A percentile compares a stretch with the other conserved stretches of the same genome.
Conservation (phyloP, 352 stramenopile genomes). For the Phytophthora tentaculata region DNA sequence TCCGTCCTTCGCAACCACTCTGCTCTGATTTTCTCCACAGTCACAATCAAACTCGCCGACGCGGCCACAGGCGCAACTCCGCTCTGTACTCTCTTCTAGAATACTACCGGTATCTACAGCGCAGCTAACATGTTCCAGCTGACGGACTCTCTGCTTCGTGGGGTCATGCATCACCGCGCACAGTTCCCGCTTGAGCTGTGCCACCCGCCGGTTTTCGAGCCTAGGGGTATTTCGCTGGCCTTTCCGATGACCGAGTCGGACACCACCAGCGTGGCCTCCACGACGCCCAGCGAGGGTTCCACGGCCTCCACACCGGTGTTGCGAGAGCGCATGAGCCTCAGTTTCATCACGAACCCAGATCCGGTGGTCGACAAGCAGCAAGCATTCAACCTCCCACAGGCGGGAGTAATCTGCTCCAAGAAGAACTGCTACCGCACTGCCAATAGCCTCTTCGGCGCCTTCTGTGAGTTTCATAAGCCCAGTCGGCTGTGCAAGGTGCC, state of each 20-base stretch:
- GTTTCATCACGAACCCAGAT: constrained; percentile 63
- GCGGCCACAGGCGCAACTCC: constrained; percentile 30
- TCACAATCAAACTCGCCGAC: constrained; percentile 34
- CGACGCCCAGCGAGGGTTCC: constrained; percentile 33
- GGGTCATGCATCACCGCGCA: constrained; percentile 30
- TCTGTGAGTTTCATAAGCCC: constrained; percentile 73
- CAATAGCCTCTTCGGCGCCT: constrained; percentile 55
- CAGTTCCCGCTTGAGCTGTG: constrained; percentile 36
- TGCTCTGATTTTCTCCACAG: constrained; percentile 29
- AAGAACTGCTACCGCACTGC: constrained; percentile 65
- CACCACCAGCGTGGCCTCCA: constrained; percentile 34
- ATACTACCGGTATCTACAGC: too few relatives aligned
- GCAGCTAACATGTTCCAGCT: constrained; percentile 37
- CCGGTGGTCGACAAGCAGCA: constrained; percentile 4
- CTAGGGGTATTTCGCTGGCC: constrained; percentile 18
- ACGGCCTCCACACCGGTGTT: constrained; percentile 29
- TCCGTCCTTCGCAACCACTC: constrained; percentile 23
- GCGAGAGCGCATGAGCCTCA: constrained; percentile 58
- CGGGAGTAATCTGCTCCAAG: constrained; percentile 56
- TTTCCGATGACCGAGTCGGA: constrained; percentile 30
- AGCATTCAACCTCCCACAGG: neutral
- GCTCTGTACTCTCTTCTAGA: constrained; percentile 19
- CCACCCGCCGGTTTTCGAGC: constrained; percentile 32
- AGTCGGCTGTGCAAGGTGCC: constrained; percentile 71
- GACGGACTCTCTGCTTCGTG: constrained; percentile 29